Conservation (phyloP, 2,329 filamentous ascomycete species). For the Cladobotryum mycophilum region DNA sequence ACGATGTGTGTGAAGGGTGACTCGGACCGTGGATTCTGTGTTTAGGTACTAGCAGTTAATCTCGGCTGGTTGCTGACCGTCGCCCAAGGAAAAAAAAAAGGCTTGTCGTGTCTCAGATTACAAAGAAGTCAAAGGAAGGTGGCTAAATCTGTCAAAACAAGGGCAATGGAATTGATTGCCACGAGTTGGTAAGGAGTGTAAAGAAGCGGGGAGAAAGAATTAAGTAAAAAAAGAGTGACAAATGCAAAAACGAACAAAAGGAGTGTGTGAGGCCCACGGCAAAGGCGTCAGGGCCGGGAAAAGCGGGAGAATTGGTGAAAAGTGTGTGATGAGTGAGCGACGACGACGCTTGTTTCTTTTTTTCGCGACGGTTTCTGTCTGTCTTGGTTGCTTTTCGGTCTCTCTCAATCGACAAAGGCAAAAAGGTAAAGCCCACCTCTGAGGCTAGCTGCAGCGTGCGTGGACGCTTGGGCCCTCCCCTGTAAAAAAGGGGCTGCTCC, state of each 20-base stretch:
- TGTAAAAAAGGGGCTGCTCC: conserved; percentile 12
- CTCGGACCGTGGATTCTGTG: conserved; percentile 2
- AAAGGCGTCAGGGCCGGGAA: conserved; percentile 5
- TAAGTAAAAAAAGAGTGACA: conserved; percentile 6
- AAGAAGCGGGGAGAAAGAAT: not conserved
- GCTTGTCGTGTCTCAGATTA: conserved; percentile 4
- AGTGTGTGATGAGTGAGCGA: not conserved
- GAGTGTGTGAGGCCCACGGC: conserved; percentile 7
- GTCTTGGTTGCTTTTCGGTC: not conserved
- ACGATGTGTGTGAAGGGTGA: not conserved
- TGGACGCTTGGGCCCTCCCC: conserved; percentile 8
- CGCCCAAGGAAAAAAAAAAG: conserved; percentile 3
- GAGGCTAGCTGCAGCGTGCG: conserved; percentile 5
- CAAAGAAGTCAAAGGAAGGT: conserved; percentile 7
- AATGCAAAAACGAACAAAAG: conserved; percentile 1
- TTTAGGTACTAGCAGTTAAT: not conserved
- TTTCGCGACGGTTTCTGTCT: conserved; percentile 1
- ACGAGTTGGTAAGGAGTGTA: not conserved
- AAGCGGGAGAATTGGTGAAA: conserved; percentile 6
- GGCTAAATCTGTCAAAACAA: not conserved
- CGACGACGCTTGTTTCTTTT: not conserved
- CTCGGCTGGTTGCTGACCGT: conserved; percentile 9
- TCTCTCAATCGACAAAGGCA: not conserved
- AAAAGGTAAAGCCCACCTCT: not conserved
- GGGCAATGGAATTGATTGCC: too few relatives aligned